A percentile compares a stretch with the other conserved stretches of the same genome.
Conservation (phyloP, 1,284 basidiomycete species). For the Melampsora larici-populina region DNA sequence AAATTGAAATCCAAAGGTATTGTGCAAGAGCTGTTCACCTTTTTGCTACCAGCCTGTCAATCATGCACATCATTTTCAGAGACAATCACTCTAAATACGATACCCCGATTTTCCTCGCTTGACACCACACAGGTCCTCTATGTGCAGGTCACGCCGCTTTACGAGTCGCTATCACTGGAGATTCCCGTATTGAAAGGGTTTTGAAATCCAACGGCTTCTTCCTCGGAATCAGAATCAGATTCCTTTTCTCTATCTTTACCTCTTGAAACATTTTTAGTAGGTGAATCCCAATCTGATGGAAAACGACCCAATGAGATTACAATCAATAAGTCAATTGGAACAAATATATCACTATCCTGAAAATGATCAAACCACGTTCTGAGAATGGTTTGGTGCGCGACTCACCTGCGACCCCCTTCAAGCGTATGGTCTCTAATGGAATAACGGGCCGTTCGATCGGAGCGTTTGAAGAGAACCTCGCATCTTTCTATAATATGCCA, state of each 20-base stretch:
- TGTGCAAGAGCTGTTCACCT: too few species aligned
- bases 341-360: background rate
- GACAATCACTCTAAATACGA: too few species aligned
- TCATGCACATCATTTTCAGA: too few species aligned
- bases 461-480: background rate
- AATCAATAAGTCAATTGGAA: background rate
- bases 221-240: background rate
- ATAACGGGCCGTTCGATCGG: background rate
- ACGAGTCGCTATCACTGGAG: background rate
- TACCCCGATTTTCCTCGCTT: too few species aligned
- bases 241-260: background rate
- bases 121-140: too few species aligned
- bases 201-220: background rate
- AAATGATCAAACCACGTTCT: background rate
- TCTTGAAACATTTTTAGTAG: background rate
- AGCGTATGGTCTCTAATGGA: constrained; percentile 8
- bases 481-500: background rate
- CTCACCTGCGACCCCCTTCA: constrained; percentile 25
- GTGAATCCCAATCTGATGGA: background rate
- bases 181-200: background rate
- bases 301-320: too few species aligned
- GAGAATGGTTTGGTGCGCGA: background rate
- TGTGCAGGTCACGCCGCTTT: background rate
- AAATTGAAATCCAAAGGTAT: too few species aligned
- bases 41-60: too few species aligned